A percentile compares a stretch with the other conserved stretches of the same genome.
Conservation (phyloP, 345 rosid species). For the Eucalyptus marginata region DNA sequence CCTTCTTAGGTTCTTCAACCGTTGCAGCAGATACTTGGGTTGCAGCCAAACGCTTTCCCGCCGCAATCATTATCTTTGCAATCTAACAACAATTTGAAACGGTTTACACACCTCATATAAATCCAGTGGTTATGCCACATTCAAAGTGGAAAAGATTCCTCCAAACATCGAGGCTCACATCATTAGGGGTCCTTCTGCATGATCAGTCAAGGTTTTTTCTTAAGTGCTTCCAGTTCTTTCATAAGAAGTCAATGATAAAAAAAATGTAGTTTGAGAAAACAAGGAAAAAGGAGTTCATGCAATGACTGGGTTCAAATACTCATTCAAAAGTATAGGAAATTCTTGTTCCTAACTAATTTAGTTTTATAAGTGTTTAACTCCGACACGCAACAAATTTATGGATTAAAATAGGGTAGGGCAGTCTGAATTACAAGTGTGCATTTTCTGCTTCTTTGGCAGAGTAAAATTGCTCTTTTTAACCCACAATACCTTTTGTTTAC, state of each 20-base stretch:
- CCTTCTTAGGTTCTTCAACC: constrained; percentile 24
- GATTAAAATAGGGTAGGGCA: not conserved
- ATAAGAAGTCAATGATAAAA: not conserved
- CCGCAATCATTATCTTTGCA: constrained; percentile 60
- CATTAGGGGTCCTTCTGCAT: not conserved
- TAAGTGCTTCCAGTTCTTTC: not conserved
- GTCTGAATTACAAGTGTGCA: not conserved
- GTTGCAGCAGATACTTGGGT: constrained; percentile 16
- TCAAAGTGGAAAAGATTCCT: not conserved
- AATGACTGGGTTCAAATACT: not conserved
- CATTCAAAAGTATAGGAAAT: not conserved
- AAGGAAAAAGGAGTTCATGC: not conserved
- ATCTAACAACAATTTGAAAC: constrained; percentile 29
- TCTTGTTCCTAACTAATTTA: not conserved
- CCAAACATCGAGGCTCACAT: not conserved
- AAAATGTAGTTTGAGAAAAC: not conserved
- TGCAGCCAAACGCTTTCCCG: constrained; percentile 55
- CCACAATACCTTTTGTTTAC: not conserved
- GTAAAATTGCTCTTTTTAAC: not conserved
- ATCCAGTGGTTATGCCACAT: not conserved
- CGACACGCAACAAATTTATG: rapidly evolving
- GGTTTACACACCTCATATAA: not conserved
- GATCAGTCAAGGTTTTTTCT: not conserved
- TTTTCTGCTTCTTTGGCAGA: not conserved
- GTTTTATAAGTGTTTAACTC: not conserved